Evolutionary conservation across 164 flowering plant species (phyloP), one percentile per base, ranked within the genome.

Genomic region (Dillenia suffruticosa): DNA sequence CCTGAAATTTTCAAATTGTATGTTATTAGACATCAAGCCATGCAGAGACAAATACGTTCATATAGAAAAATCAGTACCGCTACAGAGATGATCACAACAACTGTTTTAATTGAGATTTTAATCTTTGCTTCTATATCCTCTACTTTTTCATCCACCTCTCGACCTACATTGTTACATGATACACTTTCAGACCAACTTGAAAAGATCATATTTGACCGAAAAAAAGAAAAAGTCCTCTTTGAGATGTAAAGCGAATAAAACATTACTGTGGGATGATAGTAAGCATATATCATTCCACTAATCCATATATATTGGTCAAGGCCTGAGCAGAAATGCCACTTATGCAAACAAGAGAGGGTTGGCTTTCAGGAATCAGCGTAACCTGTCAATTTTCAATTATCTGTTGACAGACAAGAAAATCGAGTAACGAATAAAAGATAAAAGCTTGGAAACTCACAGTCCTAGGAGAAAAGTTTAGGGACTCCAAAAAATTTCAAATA

Each of bases 261-360:
- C 66, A 87, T 74, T 85, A 91, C 99, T 46, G 82, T 87, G 49
- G 99, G 97, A 74, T 94, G 97, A 67, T 80, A 94, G 63, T 91
- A 94, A 9, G 97, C 99, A 84, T 89, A 94, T 68, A 91, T 82
- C 99, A 94, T 94, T 56, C 99, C 99, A 67, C 91, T 75, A 54
- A 94, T 94, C 99, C 99, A 94, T 64, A 94, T 88, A 64, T 94
- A 94, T 47, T 97, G 99, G 75, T 94, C 99, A 76, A 94, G 96
- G 61, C 97, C 97, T 19, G 99, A 87, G 32, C 97, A 86, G 68
- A 91, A 91, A 67, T 89, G 92, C 99, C 99, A 94, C 66, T 94
- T 97, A 67, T 86, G 88, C 79, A 94, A 72, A 16, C 14, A 81
- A 46, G 92, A 59, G 24, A 46, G 63, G 26, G 79, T 58, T 43